A percentile compares a stretch with the other conserved stretches of the same genome.
phyloP scores from a whole-genome alignment of 129 eudicot genomes.

The Heracleum sosnowskyi region DNA sequence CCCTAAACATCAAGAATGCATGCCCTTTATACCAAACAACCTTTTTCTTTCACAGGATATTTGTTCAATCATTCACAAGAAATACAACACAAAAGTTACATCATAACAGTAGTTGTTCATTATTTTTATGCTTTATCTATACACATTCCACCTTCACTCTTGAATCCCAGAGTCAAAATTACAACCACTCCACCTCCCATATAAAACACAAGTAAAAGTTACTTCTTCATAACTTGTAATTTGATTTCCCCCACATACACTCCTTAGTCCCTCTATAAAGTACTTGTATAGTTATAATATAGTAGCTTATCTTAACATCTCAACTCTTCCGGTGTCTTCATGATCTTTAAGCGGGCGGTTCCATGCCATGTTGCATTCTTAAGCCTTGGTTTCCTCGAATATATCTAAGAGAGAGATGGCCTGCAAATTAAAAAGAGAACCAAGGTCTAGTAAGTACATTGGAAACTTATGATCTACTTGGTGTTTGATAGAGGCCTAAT shows the following conservation, averaged over 20 bases:
- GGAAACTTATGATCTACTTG: background rate
- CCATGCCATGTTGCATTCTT: background rate
- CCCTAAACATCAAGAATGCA: background rate
- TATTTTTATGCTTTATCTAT: background rate
- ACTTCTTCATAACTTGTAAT: background rate
- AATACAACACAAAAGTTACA: background rate
- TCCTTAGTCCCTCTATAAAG: background rate
- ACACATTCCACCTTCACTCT: background rate
- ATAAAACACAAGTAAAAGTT: background rate
- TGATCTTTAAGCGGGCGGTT: background rate
- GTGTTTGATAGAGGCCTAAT: background rate
- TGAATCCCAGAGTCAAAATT: background rate
- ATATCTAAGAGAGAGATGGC: slow-evolving; percentile 64
- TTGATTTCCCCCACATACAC: background rate
- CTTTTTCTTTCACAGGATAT: background rate
- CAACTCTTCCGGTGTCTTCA: background rate
- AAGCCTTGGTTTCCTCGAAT: slow-evolving; percentile 43
- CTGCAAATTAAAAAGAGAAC: slow-evolving; percentile 25
- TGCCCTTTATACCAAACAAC: background rate
- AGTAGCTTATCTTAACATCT: background rate
- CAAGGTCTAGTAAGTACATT: background rate
- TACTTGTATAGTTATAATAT: background rate
- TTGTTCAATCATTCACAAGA: background rate
- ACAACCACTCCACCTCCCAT: slow-evolving; percentile 9
- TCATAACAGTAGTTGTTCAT: background rate